Percentiles rank a stretch among this genome's conserved stretches.
Evolutionary conservation across 1,284 basidiomycete species (phyloP).

Genomic region (Ustilago tritici): DNA sequence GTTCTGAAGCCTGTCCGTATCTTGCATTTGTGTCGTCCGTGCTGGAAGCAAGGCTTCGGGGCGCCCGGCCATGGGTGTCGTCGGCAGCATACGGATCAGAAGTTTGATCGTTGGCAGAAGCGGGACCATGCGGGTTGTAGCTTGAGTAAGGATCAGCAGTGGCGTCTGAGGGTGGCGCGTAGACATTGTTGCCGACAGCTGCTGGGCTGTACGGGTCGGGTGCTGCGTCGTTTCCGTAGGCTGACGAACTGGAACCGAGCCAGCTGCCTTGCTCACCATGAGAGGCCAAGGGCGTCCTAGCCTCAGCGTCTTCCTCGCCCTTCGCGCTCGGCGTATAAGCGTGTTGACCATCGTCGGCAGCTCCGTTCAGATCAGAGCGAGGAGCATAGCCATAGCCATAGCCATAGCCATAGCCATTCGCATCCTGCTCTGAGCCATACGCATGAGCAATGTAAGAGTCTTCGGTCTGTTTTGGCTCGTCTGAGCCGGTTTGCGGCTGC

Average conservation of each 20-base stretch:
- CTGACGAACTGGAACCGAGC: conserved; percentile 15
- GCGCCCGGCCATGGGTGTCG: conserved; percentile 2
- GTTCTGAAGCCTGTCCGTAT: conserved; percentile 1
- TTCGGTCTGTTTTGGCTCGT: conserved; percentile 7
- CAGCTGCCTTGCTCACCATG: conserved; percentile 26
- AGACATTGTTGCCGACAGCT: conserved; percentile 9
- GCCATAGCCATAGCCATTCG: conserved; percentile 11
- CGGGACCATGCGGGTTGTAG: conserved; percentile 22
- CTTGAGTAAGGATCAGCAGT: conserved; percentile 11
- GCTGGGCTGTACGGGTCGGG: conserved; percentile 21
- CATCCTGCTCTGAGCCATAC: neutral
- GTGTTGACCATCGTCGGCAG: neutral
- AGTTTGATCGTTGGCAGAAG: conserved; percentile 8
- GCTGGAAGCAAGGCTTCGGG: neutral
- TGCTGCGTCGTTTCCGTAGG: conserved; percentile 12
- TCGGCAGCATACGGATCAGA: conserved; percentile 18
- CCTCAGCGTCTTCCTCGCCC: conserved; percentile 27
- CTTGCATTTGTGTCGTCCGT: conserved; percentile 8
- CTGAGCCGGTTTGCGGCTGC: conserved; percentile 8
- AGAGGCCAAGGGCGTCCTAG: conserved; percentile 30
- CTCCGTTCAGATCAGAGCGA: neutral
- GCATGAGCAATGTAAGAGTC: conserved; percentile 15
- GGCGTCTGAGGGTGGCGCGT: conserved; percentile 1
- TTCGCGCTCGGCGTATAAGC: neutral
- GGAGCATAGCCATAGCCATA: conserved; percentile 13